phyloP scores from a whole-genome alignment of 306 rosid genomes.

The Herpetospermum pedunculosum region DNA sequence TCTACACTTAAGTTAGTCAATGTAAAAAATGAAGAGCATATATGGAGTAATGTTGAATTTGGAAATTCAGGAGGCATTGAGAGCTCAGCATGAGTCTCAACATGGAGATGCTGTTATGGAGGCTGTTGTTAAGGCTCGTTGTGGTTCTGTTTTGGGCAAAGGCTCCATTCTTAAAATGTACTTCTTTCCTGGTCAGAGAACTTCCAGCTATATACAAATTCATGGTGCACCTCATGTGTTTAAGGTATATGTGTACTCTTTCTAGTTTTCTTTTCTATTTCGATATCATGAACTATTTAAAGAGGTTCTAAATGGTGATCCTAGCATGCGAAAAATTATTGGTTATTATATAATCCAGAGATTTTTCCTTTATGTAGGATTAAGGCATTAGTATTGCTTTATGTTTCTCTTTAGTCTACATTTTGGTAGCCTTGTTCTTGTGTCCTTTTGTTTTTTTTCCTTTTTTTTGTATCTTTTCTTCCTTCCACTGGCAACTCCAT shows the following conservation, averaged over 20 bases:
- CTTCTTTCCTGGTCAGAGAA: conserved; percentile 89
- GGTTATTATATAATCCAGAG: not conserved
- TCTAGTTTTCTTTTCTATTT: not conserved
- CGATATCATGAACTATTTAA: not conserved
- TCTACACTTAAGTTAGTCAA: not conserved
- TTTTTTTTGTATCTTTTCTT: not conserved
- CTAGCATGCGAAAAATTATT: not conserved
- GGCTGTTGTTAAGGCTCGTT: conserved; percentile 59
- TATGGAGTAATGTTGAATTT: conserved; percentile 17
- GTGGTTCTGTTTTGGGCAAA: conserved; percentile 75
- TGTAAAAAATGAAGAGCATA: not conserved
- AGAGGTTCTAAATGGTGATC: not conserved
- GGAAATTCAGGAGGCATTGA: conserved; percentile 57
- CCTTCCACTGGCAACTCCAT: not conserved
- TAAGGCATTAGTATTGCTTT: not conserved
- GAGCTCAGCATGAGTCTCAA: conserved; percentile 73
- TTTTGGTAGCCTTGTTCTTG: not conserved
- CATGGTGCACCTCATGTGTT: conserved; percentile 72
- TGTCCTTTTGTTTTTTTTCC: not conserved
- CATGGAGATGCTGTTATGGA: conserved; percentile 94
- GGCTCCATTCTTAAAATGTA: conserved; percentile 92
- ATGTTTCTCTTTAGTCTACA: not conserved
- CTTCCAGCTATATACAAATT: conserved; percentile 68
- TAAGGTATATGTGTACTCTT: conserved; percentile 39
- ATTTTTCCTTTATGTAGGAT: not conserved